A percentile compares a stretch with the other conserved stretches of the same genome.
Evolutionary conservation across 371 early-diverging fungal genomes (phyloP).

Genomic region (Rhizopus stolonifer): DNA sequence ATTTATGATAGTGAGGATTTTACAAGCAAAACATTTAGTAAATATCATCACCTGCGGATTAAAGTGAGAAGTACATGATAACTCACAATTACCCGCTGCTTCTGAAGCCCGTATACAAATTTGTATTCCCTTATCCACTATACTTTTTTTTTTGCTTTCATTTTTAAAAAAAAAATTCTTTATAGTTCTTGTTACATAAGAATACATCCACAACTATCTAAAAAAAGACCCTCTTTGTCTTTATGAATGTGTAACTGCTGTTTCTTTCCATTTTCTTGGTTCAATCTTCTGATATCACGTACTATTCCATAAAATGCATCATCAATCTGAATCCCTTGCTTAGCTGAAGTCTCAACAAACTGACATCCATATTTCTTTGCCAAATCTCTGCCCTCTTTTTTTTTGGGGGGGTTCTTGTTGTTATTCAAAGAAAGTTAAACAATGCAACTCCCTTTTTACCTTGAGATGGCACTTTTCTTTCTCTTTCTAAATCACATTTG

Average conservation of each 20-base stretch:
- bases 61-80: too few species aligned
- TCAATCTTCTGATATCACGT: conserved; percentile 77
- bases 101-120: too few species aligned
- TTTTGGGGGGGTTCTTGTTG: too few species aligned
- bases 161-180: neutral
- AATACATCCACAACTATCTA: conserved; percentile 1
- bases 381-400: conserved; percentile 17
- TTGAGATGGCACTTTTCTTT: conserved; percentile 74
- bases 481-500: conserved; percentile 81
- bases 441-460: neutral
- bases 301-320: conserved; percentile 91
- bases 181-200: neutral
- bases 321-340: conserved; percentile 54
- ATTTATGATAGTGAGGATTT: too few species aligned
- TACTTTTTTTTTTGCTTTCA: too few species aligned
- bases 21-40: too few species aligned
- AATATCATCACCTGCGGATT: too few species aligned
- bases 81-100: too few species aligned
- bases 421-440: conserved; percentile 37
- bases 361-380: conserved; percentile 77
- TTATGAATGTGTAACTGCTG: neutral
- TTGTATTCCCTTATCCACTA: too few species aligned
- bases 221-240: neutral
- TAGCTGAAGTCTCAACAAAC: conserved; percentile 93
- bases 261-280: conserved; percentile 51